A percentile compares a stretch with the other conserved stretches of the same genome.
phyloP scores from a whole-genome alignment of 768 basidiomycete species.

The Chlorophyllum brunneum region DNA sequence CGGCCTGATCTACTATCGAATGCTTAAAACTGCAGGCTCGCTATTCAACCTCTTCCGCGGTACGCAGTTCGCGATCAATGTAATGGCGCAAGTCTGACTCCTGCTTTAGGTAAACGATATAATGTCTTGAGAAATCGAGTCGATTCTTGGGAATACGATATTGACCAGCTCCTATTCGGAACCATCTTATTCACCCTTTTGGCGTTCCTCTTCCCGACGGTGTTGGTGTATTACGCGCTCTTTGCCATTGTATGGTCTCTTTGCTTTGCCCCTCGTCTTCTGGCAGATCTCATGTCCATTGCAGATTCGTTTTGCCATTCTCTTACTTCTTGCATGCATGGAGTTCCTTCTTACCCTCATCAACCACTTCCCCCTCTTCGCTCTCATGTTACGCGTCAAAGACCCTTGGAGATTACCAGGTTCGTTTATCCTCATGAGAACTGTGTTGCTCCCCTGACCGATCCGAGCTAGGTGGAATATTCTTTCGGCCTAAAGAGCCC shows the following conservation, averaged over 20 bases:
- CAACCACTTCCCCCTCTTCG: slow-evolving; percentile 92
- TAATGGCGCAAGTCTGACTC: background rate
- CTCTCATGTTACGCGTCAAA: slow-evolving; percentile 77
- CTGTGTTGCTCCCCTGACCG: background rate
- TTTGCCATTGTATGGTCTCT: slow-evolving; percentile 66
- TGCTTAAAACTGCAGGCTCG: slow-evolving; percentile 54
- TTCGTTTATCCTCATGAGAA: slow-evolving; percentile 21
- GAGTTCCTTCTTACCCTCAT: slow-evolving; percentile 72
- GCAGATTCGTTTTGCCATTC: slow-evolving; percentile 34
- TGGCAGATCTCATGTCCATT: slow-evolving; percentile 36
- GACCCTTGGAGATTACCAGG: slow-evolving; percentile 84
- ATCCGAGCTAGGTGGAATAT: slow-evolving; percentile 24
- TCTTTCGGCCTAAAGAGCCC: slow-evolving; percentile 8
- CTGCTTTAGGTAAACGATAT: slow-evolving; percentile 72
- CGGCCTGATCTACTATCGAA: slow-evolving; percentile 55
- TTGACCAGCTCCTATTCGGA: slow-evolving; percentile 93
- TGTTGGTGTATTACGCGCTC: slow-evolving; percentile 79
- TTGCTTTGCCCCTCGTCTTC: slow-evolving; percentile 19
- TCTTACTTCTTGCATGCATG: slow-evolving; percentile 57
- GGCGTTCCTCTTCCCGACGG: slow-evolving; percentile 80
- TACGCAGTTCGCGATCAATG: slow-evolving; percentile 21
- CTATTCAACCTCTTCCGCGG: slow-evolving; percentile 93
- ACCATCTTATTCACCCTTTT: slow-evolving; percentile 84
- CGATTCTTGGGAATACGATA: slow-evolving; percentile 87
- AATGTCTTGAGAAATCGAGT: slow-evolving; percentile 86